A percentile compares a stretch with the other conserved stretches of the same genome.
phyloP scores from a whole-genome alignment of 2,329 filamentous ascomycete species.

The Lasiodiplodia theobromae region DNA sequence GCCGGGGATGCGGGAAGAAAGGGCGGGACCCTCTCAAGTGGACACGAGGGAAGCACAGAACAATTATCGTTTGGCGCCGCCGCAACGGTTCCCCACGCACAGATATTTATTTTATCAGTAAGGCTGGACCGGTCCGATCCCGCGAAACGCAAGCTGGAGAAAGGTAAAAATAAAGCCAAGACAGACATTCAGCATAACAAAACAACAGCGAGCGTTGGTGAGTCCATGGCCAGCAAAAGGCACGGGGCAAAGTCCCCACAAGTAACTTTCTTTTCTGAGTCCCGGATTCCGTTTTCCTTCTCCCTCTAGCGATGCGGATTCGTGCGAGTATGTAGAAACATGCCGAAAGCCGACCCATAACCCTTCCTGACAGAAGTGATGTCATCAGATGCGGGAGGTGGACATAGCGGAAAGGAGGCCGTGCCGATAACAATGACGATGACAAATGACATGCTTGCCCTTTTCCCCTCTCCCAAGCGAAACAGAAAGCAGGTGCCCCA shows the following conservation, averaged over 20 bases:
- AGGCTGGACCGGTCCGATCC: constrained; percentile 21
- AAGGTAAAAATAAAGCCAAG: constrained; percentile 26
- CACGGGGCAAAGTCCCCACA: neutral
- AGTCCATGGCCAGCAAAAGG: neutral
- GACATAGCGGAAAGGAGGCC: neutral
- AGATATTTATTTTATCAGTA: constrained; percentile 4
- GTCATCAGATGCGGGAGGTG: neutral
- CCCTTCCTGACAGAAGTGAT: constrained; percentile 10
- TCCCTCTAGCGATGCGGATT: constrained; percentile 11
- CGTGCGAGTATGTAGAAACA: neutral
- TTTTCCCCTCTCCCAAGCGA: neutral
- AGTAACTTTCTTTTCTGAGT: neutral
- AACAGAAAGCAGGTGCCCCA: constrained; percentile 10
- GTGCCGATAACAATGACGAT: neutral
- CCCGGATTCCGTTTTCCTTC: neutral
- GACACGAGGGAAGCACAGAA: constrained; percentile 1
- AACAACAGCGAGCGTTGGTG: neutral
- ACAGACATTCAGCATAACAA: neutral
- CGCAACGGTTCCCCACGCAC: constrained; percentile 15
- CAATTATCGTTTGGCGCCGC: constrained; percentile 3
- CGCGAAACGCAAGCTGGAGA: neutral
- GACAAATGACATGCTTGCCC: constrained; percentile 4
- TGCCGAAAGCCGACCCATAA: neutral
- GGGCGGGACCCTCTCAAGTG: constrained; percentile 1
- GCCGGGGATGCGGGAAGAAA: neutral